phyloP scores from a whole-genome alignment of 108 stramenopile genomes.

The Cyclotella sp. region DNA sequence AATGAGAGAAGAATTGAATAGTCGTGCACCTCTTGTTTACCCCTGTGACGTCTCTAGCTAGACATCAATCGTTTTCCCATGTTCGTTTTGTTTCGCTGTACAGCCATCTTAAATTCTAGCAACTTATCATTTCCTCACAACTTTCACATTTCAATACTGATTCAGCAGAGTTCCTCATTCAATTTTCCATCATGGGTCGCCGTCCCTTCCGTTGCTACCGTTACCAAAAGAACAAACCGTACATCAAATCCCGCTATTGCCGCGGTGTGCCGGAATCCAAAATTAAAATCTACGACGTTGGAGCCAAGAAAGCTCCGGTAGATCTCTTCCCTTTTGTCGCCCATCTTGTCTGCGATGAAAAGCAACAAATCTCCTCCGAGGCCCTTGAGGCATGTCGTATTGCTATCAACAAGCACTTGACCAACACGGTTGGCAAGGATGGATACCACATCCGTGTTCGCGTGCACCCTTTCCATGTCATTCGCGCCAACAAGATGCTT shows the following conservation, averaged over 20 bases:
- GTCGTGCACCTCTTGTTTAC: not conserved
- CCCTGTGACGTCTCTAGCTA: too few relatives aligned
- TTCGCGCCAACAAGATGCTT: conserved; percentile 99
- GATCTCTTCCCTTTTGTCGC: conserved; percentile 99
- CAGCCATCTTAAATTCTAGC: not conserved
- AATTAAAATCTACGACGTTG: conserved; percentile 99
- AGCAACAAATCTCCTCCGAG: conserved; percentile 99
- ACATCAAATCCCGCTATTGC: conserved; percentile 99
- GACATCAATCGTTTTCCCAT: not conserved
- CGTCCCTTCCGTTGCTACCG: conserved; percentile 98
- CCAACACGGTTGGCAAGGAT: conserved; percentile 98
- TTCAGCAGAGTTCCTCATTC: not conserved
- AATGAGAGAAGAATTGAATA: too few relatives aligned
- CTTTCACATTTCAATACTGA: not conserved
- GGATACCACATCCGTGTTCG: conserved; percentile 99
- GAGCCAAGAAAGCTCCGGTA: conserved; percentile 98
- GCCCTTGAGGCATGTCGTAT: conserved; percentile 99
- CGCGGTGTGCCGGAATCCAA: conserved; percentile 99
- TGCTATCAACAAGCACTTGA: conserved; percentile 99
- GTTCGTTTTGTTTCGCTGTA: not conserved
- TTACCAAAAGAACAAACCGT: conserved; percentile 99
- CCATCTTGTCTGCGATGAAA: conserved; percentile 99
- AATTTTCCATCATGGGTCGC: conserved; percentile 84
- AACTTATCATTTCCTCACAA: not conserved
- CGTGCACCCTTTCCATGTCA: conserved; percentile 99